Evolutionary conservation across 306 rosid genomes (phyloP), one percentile per base, ranked within the genome.

Genomic region (Sesbania bispinosa): DNA sequence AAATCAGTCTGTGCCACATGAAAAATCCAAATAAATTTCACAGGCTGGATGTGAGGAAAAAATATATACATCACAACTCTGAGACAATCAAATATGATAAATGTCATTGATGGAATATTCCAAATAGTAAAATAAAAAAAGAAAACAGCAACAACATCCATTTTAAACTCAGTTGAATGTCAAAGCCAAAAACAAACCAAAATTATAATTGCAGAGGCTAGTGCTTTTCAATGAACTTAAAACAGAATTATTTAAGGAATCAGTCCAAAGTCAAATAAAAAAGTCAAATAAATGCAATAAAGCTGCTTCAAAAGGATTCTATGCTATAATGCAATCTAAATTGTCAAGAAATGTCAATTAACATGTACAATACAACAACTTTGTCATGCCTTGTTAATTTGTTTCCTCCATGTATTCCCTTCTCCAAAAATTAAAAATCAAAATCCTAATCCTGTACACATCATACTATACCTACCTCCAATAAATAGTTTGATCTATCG

Each of bases 291-390:
- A 75, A 47, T 72, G 66, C 36, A 77, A 36, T 19, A 65, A 72
- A 65, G 59, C 63, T 29, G 13, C 41, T 53, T 51, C 67, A 51
- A 67, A 62, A 65, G n/a, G n/a, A n/a, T n/a, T n/a, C n/a, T n/a
- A n/a, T n/a, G n/a, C n/a, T n/a, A n/a, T n/a, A n/a, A n/a, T n/a
- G n/a, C n/a, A n/a, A n/a, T n/a, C n/a, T n/a, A n/a, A n/a, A n/a
- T n/a, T n/a, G n/a, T n/a, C n/a, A n/a, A n/a, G n/a, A n/a, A n/a
- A n/a, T n/a, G n/a, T n/a, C n/a, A n/a, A n/a, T n/a, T n/a, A n/a
- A n/a, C n/a, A n/a, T n/a, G n/a, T n/a, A n/a, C n/a, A n/a, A n/a
- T n/a, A n/a, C n/a, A n/a, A n/a, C n/a, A n/a, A n/a, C n/a, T n/a
- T n/a, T n/a, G n/a, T n/a, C n/a, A n/a, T n/a, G n/a, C n/a, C n/a